These are phyloP conservation scores for Pichia sporocuriosa DNA, from an alignment of 805 yeast genomes.

Conservation along the genomic window DNA sequence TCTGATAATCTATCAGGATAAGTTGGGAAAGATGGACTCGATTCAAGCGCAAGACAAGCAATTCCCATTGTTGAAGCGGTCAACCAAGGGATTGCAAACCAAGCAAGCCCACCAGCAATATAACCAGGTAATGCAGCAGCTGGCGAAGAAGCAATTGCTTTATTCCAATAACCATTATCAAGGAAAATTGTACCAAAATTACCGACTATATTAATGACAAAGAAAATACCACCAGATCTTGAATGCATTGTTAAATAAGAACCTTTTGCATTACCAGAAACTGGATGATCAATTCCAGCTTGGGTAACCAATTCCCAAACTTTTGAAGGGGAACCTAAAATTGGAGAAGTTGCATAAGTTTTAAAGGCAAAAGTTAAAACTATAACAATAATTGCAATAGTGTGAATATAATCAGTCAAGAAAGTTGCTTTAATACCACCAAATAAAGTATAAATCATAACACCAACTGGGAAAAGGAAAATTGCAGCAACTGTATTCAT, in stretches of 20 bases:
- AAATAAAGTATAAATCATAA: slow-evolving; percentile 62
- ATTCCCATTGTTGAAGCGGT: slow-evolving; percentile 81
- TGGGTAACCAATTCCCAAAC: slow-evolving; percentile 70
- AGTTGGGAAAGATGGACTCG: slow-evolving; percentile 67
- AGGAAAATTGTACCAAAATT: slow-evolving; percentile 84
- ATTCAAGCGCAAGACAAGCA: slow-evolving; percentile 71
- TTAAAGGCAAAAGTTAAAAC: slow-evolving; percentile 76
- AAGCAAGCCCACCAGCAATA: slow-evolving; percentile 78
- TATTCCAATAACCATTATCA: slow-evolving; percentile 85
- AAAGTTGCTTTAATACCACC: slow-evolving; percentile 85
- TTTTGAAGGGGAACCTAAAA: slow-evolving; percentile 73
- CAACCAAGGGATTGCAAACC: slow-evolving; percentile 87
- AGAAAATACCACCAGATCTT: slow-evolving; percentile 79
- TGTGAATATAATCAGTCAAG: slow-evolving; percentile 73
- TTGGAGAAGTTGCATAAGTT: slow-evolving; percentile 61
- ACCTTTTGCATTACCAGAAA: slow-evolving; percentile 76
- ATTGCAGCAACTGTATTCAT: slow-evolving; percentile 72
- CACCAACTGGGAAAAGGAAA: slow-evolving; percentile 76
- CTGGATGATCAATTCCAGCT: slow-evolving; percentile 56
- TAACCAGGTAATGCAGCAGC: slow-evolving; percentile 84
- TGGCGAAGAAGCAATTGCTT: slow-evolving; percentile 74
- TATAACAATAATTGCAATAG: slow-evolving; percentile 71
- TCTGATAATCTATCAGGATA: slow-evolving; percentile 62
- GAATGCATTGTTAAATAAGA: slow-evolving; percentile 86
- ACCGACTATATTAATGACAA: slow-evolving; percentile 82